Evolutionary conservation across 2,329 filamentous ascomycete genomes (phyloP).

Genomic region (Whalleya microplaca): DNA sequence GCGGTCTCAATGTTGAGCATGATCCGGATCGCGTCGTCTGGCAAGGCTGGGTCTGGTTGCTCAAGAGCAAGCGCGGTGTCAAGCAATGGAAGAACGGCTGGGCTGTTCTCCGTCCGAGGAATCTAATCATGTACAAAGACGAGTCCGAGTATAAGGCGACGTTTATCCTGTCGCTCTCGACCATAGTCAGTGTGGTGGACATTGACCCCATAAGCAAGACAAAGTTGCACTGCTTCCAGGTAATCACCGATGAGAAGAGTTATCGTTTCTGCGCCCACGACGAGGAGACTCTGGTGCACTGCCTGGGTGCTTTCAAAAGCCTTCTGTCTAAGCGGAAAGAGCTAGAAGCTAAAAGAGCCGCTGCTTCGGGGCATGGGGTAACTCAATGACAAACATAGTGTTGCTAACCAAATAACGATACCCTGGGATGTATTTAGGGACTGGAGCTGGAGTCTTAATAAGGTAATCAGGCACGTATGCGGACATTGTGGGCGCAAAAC

Average conservation of each 20-base stretch:
- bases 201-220: conserved; percentile 85
- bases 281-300: conserved; percentile 82
- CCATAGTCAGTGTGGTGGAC: conserved; percentile 88
- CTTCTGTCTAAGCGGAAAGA: conserved; percentile 73
- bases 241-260: conserved; percentile 90
- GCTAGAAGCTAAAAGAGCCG: conserved; percentile 55
- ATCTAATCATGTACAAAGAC: conserved; percentile 90
- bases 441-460: conserved; percentile 20
- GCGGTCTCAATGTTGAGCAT: conserved; percentile 57
- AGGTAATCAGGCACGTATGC: conserved; percentile 15
- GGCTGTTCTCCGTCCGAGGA: conserved; percentile 85
- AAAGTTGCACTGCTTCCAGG: conserved; percentile 85
- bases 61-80: conserved; percentile 81
- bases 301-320: conserved; percentile 90
- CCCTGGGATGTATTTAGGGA: conserved; percentile 19
- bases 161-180: conserved; percentile 77
- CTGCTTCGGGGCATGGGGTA: conserved; percentile 35
- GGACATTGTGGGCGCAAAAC: conserved; percentile 3
- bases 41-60: conserved; percentile 86
- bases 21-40: conserved; percentile 90
- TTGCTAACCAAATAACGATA: conserved; percentile 17
- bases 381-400: conserved; percentile 8
- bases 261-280: conserved; percentile 76
- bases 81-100: conserved; percentile 94
- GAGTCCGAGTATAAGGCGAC: conserved; percentile 87